Percentiles rank a stretch among this genome's conserved stretches.
These are phyloP conservation scores for Rosa persica DNA, from an alignment of 306 rosid species.

Conservation along the genomic window DNA sequence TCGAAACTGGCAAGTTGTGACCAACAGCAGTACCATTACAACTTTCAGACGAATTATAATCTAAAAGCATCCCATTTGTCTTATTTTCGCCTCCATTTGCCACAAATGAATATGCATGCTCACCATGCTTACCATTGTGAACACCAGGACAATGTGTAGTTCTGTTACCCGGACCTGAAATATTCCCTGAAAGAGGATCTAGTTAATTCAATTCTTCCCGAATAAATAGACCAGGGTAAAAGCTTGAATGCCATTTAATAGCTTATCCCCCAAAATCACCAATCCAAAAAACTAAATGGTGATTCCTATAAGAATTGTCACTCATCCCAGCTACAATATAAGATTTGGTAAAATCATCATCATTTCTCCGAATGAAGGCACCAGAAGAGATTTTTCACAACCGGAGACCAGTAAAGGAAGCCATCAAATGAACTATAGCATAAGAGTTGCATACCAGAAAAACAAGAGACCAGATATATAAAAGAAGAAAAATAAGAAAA, in stretches of 20 bases:
- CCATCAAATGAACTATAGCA: neutral
- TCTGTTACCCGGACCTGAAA: conserved; percentile 33
- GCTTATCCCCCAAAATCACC: conserved; percentile 11
- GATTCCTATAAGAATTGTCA: neutral
- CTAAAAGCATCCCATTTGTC: conserved; percentile 39
- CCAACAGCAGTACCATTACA: conserved; percentile 24
- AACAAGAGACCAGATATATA: neutral
- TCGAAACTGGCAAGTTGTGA: conserved; percentile 32
- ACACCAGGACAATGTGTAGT: conserved; percentile 29
- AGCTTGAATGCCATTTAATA: neutral
- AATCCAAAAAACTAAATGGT: neutral
- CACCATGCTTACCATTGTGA: conserved; percentile 24
- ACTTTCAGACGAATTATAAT: conserved; percentile 42
- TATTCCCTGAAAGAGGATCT: conserved; percentile 33
- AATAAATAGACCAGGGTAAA: neutral
- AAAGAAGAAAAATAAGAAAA: neutral
- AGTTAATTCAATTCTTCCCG: conserved; percentile 7
- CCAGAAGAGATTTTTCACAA: neutral
- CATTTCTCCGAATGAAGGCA: neutral
- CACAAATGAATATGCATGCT: conserved; percentile 26
- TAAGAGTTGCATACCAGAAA: neutral
- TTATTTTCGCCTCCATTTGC: conserved; percentile 33
- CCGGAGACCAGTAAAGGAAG: neutral
- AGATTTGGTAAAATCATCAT: neutral
- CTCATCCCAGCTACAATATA: neutral